A percentile compares a stretch with the other conserved stretches of the same genome.
Conservation (phyloP, 2,329 filamentous ascomycete genomes). For the Nemania sp. region DNA sequence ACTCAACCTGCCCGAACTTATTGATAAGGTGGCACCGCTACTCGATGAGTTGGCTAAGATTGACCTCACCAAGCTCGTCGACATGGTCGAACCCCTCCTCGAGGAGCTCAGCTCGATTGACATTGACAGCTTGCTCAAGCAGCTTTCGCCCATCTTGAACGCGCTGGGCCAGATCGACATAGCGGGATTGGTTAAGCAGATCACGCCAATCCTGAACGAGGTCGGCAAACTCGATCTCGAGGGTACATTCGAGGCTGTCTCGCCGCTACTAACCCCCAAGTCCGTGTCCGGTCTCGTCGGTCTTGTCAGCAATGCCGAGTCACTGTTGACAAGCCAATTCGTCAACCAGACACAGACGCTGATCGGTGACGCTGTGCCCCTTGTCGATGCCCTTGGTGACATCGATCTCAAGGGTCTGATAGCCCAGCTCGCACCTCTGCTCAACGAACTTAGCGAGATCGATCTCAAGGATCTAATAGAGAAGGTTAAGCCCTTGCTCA, state of each 20-base stretch:
- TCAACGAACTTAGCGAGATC: constrained; percentile 39
- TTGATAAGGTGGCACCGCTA: constrained; percentile 40
- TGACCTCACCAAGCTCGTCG: constrained; percentile 38
- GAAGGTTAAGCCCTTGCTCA: constrained; percentile 30
- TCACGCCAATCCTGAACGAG: constrained; percentile 41
- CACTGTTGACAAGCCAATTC: constrained; percentile 45
- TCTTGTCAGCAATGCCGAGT: constrained; percentile 46
- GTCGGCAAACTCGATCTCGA: constrained; percentile 42
- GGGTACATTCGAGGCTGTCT: constrained; percentile 41
- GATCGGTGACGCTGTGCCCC: constrained; percentile 44
- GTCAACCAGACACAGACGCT: constrained; percentile 47
- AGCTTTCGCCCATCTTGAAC: constrained; percentile 42
- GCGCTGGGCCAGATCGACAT: constrained; percentile 42
- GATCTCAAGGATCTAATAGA: constrained; percentile 39
- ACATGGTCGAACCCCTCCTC: constrained; percentile 42
- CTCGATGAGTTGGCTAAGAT: constrained; percentile 35
- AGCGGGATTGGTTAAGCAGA: constrained; percentile 36
- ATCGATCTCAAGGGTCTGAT: constrained; percentile 47
- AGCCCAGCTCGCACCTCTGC: constrained; percentile 43
- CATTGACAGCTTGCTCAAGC: constrained; percentile 42
- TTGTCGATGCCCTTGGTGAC: constrained; percentile 42
- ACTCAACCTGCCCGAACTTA: constrained; percentile 41
- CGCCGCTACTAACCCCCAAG: constrained; percentile 43
- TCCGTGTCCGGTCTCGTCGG: constrained; percentile 44
- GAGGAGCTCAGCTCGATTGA: constrained; percentile 41